Base-by-base conservation (phyloP, 106 monocot species). In the Dendrobium huoshanense region DNA sequence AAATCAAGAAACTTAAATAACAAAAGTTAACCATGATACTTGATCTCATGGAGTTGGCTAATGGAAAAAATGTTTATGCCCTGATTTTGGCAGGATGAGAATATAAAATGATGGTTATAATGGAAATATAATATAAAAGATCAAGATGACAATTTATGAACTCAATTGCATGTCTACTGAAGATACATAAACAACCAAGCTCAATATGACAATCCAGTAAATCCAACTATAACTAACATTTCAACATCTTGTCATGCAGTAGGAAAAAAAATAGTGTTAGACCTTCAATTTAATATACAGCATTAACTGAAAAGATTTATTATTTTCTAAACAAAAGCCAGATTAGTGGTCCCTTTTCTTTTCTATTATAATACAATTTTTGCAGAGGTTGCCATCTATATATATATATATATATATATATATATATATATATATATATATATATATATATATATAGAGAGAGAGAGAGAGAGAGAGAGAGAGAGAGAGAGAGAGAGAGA, bases 381-480 rank as follows among this genome's bases (percentile, higher is more conserved):
- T 61, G 22, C n/a, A 6, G 19, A 61, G 22, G 2, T 22, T 7
- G n/a, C 4, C 61, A 19, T 61, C 61, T 5, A 61, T 61, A 61
- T 61, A 61, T 22, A 17, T 58, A 22, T 61, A 61, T 61, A 61
- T 61, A 61, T 61, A 33, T 33, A 61, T 61, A 61, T 61, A 61
- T 22, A 17, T 58, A 22, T 61, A 61, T 61, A 61, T 61, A 61
- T 61, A 61, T 61, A 61, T 61, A 61, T 22, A 17, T 58, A 22
- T 61, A 61, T 61, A 61, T 61, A 61, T 61, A 61, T 61, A 61
- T 61, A 27, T n/a, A n/a, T n/a, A n/a, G n/a, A n/a, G n/a, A n/a
- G n/a, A n/a, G n/a, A n/a, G n/a, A n/a, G n/a, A n/a, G n/a, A n/a
- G n/a, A n/a, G n/a, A n/a, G n/a, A n/a, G n/a, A n/a, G n/a, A n/a